These are phyloP conservation scores for Vicia faba DNA, from an alignment of 306 rosid species.

Conservation along the genomic window DNA sequence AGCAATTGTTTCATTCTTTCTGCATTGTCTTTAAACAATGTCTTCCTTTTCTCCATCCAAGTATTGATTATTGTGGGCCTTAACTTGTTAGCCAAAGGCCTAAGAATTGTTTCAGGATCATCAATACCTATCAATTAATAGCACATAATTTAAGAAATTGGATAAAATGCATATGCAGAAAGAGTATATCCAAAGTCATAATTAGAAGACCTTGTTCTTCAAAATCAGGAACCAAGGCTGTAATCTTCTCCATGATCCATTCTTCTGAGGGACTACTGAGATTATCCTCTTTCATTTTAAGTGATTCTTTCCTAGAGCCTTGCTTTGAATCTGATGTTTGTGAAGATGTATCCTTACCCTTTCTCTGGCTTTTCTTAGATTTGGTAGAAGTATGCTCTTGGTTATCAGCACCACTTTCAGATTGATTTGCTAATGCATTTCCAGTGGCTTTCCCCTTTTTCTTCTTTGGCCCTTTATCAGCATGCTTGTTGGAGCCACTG, in stretches of 20 bases:
- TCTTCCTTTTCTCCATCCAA: conserved; percentile 87
- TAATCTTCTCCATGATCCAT: conserved; percentile 85
- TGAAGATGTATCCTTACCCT: conserved; percentile 67
- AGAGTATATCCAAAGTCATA: conserved; percentile 40
- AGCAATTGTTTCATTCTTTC: conserved; percentile 74
- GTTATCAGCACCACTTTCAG: conserved; percentile 67
- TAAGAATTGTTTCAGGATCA: conserved; percentile 67
- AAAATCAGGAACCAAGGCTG: conserved; percentile 69
- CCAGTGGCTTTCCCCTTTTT: conserved; percentile 74
- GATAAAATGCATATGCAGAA: conserved; percentile 30
- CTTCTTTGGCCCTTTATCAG: conserved; percentile 81
- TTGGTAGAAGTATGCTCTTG: conserved; percentile 64
- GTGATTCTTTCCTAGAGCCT: conserved; percentile 68
- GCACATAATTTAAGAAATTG: conserved; percentile 43
- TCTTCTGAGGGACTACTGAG: conserved; percentile 77
- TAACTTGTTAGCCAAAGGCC: conserved; percentile 70
- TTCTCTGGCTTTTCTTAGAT: conserved; percentile 88
- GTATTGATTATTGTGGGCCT: conserved; percentile 76
- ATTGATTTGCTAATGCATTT: conserved; percentile 43
- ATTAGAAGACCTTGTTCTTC: conserved; percentile 78
- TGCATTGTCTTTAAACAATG: conserved; percentile 71
- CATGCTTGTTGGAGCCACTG: no score
- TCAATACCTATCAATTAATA: conserved; percentile 62
- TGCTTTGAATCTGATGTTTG: conserved; percentile 65
- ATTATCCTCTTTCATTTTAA: conserved; percentile 67